Conservation (phyloP, 495 filamentous ascomycete species). For the Xylaria castorea region DNA sequence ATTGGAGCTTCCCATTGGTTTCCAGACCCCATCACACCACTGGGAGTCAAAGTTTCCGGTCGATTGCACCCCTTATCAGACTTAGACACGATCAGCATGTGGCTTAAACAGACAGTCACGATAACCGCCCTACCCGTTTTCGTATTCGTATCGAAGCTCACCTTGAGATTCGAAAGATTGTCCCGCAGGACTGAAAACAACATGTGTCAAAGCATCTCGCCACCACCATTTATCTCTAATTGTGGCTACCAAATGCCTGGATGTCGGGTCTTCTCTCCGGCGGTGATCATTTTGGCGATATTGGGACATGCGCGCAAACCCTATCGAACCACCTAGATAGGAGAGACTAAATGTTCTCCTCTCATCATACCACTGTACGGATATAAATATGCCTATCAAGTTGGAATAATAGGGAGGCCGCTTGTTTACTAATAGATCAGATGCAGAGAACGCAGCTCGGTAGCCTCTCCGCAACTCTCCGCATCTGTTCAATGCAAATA, state of each 20-base stretch:
- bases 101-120: conserved; percentile 21
- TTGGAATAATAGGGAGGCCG: not conserved
- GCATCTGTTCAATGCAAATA: not conserved
- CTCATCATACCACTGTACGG: not conserved
- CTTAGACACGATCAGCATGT: not conserved
- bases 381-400: not conserved
- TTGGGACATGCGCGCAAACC: not conserved
- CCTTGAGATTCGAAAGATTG: not conserved
- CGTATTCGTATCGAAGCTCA: conserved; percentile 28
- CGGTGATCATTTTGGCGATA: not conserved
- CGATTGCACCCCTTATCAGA: conserved; percentile 12
- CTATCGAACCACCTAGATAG: not conserved
- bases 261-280: not conserved
- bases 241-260: not conserved
- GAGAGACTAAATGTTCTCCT: not conserved
- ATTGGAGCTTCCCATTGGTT: conserved; percentile 20
- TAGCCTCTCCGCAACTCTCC: not conserved
- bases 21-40: conserved; percentile 20
- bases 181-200: not conserved
- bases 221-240: conserved; percentile 8
- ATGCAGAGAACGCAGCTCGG: not conserved
- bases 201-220: conserved; percentile 1
- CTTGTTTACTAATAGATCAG: not conserved
- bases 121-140: conserved; percentile 20
- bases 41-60: conserved; percentile 11